Percentiles rank a stretch among this genome's conserved stretches.
Conservation (phyloP, 2,329 filamentous ascomycete species). For the Cercospora zeae-maydis region DNA sequence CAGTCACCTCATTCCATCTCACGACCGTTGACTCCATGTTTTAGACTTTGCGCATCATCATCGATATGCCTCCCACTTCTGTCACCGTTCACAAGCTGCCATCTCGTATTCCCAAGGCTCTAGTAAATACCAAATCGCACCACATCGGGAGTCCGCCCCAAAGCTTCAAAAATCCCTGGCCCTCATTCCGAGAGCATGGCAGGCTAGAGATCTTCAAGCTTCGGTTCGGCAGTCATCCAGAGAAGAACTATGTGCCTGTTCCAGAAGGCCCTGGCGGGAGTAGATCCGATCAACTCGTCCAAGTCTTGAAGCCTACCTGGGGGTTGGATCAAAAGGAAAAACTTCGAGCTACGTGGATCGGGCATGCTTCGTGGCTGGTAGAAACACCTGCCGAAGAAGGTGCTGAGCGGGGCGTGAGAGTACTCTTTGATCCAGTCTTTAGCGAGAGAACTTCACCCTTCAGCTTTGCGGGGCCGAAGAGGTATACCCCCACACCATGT, state of each 20-base stretch:
- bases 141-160: slow-evolving; percentile 45
- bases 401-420: slow-evolving; percentile 40
- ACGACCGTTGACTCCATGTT: not conserved
- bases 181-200: slow-evolving; percentile 37
- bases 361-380: slow-evolving; percentile 50
- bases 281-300: slow-evolving; percentile 41
- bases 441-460: slow-evolving; percentile 49
- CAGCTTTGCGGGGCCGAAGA: slow-evolving; percentile 47
- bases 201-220: slow-evolving; percentile 33
- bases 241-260: slow-evolving; percentile 48
- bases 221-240: slow-evolving; percentile 37
- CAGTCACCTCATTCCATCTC: not conserved
- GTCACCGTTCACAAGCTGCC: slow-evolving; percentile 8
- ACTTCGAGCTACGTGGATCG: slow-evolving; percentile 51
- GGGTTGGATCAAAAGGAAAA: slow-evolving; percentile 29
- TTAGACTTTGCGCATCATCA: too few species aligned
- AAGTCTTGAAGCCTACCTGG: slow-evolving; percentile 44
- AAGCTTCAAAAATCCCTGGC: slow-evolving; percentile 51
- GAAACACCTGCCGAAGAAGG: slow-evolving; percentile 39
- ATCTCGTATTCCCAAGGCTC: slow-evolving; percentile 18
- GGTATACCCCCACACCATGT: slow-evolving; percentile 53
- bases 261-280: slow-evolving; percentile 36
- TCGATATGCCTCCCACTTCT: not conserved
- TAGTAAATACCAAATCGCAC: slow-evolving; percentile 33
- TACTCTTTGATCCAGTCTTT: slow-evolving; percentile 55